These are phyloP conservation scores for Picochlorum sp. DNA, from an alignment of 139 green algal species.

Conservation along the genomic window DNA sequence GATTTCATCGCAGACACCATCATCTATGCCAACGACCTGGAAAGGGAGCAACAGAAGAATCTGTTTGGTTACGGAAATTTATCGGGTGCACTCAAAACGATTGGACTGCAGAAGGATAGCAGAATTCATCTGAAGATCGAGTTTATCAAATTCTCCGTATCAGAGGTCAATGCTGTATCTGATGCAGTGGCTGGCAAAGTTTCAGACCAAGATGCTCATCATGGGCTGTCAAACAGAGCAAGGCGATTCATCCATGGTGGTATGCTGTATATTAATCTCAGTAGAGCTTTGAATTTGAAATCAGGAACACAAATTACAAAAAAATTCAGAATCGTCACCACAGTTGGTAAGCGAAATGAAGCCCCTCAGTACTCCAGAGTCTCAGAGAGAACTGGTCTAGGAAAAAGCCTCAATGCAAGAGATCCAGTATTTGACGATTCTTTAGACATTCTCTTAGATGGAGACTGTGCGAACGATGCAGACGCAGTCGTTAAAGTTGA, in stretches of 20 bases:
- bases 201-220: background rate
- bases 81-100: no score
- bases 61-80: no score
- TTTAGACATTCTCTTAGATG: constrained; percentile 25
- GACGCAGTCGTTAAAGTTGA: constrained; percentile 16
- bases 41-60: no score
- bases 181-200: background rate
- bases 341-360: background rate
- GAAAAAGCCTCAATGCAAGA: background rate
- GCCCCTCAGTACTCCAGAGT: background rate
- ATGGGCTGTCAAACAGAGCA: constrained; percentile 1
- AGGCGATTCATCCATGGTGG: constrained; percentile 10
- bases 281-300: constrained; percentile 12
- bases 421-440: constrained; percentile 28
- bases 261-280: constrained; percentile 21
- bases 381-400: constrained; percentile 12
- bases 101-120: no score
- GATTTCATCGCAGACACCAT: no score
- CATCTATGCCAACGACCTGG: no score
- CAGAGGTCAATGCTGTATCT: background rate
- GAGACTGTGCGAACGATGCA: background rate
- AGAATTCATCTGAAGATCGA: background rate
- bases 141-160: constrained; percentile 11
- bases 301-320: background rate
- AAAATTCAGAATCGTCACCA: background rate